Base-by-base conservation (phyloP, 2,329 filamentous ascomycete species). In the Diplocarpon mali region DNA sequence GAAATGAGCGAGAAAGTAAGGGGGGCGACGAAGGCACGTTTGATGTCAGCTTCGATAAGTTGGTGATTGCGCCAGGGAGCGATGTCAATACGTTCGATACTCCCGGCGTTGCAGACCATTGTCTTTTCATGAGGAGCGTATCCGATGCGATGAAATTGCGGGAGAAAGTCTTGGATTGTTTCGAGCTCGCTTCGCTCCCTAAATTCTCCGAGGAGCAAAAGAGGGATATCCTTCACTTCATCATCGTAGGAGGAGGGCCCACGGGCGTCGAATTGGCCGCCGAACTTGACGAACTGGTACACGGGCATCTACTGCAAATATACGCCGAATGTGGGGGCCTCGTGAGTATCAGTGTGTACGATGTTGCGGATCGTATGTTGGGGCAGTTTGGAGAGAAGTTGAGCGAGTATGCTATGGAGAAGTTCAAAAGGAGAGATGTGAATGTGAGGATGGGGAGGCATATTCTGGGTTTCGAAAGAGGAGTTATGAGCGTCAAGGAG, bases 101-200 rank as follows among this genome's bases (percentile, higher is more conserved):
- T 3, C 79, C 83, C 12, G 87, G 87, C 1, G 85, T 93, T 2
- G 74, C 74, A 45, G 80, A 93, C 59, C 76, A 93, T 59, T 85
- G 86, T 1, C 76, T 80, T 51, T 92, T 92, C 64, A 72, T 93
- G 51, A 83, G 87, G 46, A 85, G 92, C 57, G 77, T 93, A 2
- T 81, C 81, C 3, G 87, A 94, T 59, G 86, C 83, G 4, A 69
- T 80, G 14, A 72, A 69, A 34, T 80, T 87, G 49, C 69, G 83
- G 5, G 72, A 80, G 51, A 71, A 74, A 28, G 66, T 86, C 2
- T 67, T 86, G 17, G 74, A 78, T 39, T 60, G 65, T 45, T 85
- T 87, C 53, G 83, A 87, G 60, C 76, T 74, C 43, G 81, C 81
- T 7, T 70, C 74, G 1, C 66, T 85, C 15, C 80, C 80, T 0